Base-by-base conservation (phyloP, 139 green algal species). In the Auxenochlorella pyrenoidosa region DNA sequence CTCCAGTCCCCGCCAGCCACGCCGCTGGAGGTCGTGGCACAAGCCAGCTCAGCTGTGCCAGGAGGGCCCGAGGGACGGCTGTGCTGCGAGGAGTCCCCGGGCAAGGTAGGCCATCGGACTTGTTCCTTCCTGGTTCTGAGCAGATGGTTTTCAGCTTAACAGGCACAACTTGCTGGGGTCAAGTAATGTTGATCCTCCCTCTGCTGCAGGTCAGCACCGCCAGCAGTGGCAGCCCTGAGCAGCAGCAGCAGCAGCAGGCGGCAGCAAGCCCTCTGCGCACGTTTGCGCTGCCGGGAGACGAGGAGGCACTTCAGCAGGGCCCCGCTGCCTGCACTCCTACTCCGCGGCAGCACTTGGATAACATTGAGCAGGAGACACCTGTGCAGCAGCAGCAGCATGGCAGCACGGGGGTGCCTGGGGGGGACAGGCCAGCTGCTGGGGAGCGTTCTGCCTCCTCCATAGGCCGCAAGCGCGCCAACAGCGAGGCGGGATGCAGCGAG, bases 1-100 rank as follows among this genome's bases (percentile, higher is more conserved):
- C 83, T 87, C 72, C 71, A 82, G 28, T 87, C 83, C 5, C 83
- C 83, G 72, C 83, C 83, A 4, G 34, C 47, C 34, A 87, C 83
- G 15, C 83, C 83, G 8, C 36, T 41, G 2, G 71, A 87, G 5
- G 68, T n/a, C 19, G 40, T 28, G 8, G 38, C 47, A 6, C 10
- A 2, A 47, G 41, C 41, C 12, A 26, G 15, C 21, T 2, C 75
- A 34, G 34, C 47, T n/a, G 51, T 47, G 34, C 30, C 19, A 36
- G 36, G 41, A 81, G 28, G 24, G 54, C 54, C 21, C 19, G 41
- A 0, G 38, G 38, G 13, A 10, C 38, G 22, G 16, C 4, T n/a
- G 22, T 36, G 6, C 40, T 5, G 24, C 73, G 22, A n/a, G 40
- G 47, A 26, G 16, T 59, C 40, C 5, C 73, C 40, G 15, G 73